phyloP scores from a whole-genome alignment of 148 eudicot species.

The Polygonum maritimum region DNA sequence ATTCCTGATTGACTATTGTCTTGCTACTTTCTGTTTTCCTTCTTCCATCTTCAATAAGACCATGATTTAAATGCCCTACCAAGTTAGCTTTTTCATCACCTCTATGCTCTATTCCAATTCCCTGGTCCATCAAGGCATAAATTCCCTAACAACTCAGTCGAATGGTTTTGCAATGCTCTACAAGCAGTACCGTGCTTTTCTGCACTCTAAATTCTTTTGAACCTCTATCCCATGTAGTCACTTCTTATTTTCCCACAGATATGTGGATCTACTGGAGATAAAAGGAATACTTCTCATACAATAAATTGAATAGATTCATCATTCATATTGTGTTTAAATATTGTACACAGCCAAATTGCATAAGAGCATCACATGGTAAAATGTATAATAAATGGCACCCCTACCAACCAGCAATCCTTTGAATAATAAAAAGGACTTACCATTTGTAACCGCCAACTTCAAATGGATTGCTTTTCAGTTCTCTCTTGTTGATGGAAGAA shows the following conservation, averaged over 20 bases:
- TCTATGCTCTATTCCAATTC: background rate
- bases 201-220: background rate
- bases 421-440: conserved; percentile 26
- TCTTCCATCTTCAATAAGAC: background rate
- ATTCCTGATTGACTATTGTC: background rate
- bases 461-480: conserved; percentile 76
- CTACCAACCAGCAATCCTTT: background rate
- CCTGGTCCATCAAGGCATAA: background rate
- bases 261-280: background rate
- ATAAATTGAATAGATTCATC: background rate
- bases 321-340: background rate
- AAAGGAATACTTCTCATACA: background rate
- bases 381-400: background rate
- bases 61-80: background rate
- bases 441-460: conserved; percentile 95
- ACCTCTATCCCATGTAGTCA: background rate
- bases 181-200: background rate
- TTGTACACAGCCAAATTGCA: background rate
- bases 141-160: background rate
- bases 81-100: background rate
- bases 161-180: background rate
- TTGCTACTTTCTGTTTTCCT: background rate
- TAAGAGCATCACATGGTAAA: background rate
- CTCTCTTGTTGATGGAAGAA: conserved; percentile 89
- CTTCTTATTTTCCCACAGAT: background rate